Evolutionary conservation across 208 protist genomes (phyloP).

Genomic region (Herpetomonas muscarum): DNA sequence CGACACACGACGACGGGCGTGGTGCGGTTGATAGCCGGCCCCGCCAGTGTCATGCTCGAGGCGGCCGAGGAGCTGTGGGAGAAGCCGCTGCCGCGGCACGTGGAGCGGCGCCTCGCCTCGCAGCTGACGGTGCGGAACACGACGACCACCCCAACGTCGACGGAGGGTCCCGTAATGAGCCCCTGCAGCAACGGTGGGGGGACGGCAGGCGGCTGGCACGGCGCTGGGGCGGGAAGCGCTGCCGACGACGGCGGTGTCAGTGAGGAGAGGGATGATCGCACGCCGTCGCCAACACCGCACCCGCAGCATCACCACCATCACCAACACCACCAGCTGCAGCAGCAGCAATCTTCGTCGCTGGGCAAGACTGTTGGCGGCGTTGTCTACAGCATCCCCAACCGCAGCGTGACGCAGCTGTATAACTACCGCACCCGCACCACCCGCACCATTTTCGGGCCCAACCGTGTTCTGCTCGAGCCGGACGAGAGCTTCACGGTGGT

Average conservation of each 20-base stretch:
- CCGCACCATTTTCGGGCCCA: slow-evolving; percentile 83
- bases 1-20: slow-evolving; percentile 61
- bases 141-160: neutral
- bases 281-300: too few relatives aligned
- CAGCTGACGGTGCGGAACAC: slow-evolving; percentile 11
- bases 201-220: neutral
- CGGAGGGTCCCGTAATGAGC: too few relatives aligned
- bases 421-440: slow-evolving; percentile 89
- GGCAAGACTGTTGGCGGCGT: slow-evolving; percentile 35
- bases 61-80: slow-evolving; percentile 81
- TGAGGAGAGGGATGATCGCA: too few relatives aligned
- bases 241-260: neutral
- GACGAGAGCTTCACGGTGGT: slow-evolving; percentile 86
- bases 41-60: slow-evolving; percentile 66
- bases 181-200: too few relatives aligned
- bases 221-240: neutral
- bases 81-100: slow-evolving; percentile 61
- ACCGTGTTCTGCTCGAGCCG: slow-evolving; percentile 70
- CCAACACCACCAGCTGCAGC: too few relatives aligned
- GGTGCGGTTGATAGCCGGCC: slow-evolving; percentile 65
- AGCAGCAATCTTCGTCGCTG: too few relatives aligned
- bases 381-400: slow-evolving; percentile 91
- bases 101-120: slow-evolving; percentile 30
- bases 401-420: slow-evolving; percentile 94
- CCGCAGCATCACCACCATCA: neutral